These are phyloP conservation scores for Colletotrichum cereale DNA, from an alignment of 2,329 filamentous ascomycete species.

Conservation along the genomic window DNA sequence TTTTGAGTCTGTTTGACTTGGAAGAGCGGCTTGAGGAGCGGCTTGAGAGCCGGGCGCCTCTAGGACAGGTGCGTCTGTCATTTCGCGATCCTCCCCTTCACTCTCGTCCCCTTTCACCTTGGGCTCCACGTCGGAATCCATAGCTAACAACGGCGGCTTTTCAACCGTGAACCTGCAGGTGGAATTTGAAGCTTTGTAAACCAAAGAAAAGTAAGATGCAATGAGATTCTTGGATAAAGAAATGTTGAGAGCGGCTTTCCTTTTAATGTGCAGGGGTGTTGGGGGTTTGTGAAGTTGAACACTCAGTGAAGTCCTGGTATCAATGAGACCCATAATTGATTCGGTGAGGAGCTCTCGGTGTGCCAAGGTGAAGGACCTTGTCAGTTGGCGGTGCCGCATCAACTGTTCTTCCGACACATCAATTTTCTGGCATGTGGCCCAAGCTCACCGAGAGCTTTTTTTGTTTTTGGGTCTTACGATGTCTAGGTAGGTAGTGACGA, in stretches of 20 bases:
- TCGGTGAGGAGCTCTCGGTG: conserved; percentile 30
- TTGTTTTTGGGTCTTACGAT: conserved; percentile 34
- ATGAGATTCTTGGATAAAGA: background rate
- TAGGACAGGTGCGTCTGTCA: conserved; percentile 32
- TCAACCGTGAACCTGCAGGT: background rate
- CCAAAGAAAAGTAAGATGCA: background rate
- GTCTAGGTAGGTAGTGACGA: conserved; percentile 3
- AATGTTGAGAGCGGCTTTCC: background rate
- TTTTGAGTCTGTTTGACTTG: background rate
- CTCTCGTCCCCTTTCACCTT: conserved; percentile 24
- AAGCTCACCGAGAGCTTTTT: conserved; percentile 31
- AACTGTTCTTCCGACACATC: conserved; percentile 28
- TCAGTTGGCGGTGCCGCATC: background rate
- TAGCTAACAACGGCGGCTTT: background rate
- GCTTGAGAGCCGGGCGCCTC: background rate
- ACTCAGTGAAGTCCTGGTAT: conserved; percentile 10
- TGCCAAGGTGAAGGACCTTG: background rate
- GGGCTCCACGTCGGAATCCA: conserved; percentile 31
- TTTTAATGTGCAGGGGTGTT: conserved; percentile 5
- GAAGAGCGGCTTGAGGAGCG: background rate
- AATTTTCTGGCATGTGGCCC: background rate
- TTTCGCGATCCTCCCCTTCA: conserved; percentile 33
- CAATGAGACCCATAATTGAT: conserved; percentile 8
- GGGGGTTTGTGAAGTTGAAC: conserved; percentile 8
- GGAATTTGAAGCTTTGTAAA: background rate